phyloP scores from a whole-genome alignment of 1,284 basidiomycete species.

The Ganoderma boninense region DNA sequence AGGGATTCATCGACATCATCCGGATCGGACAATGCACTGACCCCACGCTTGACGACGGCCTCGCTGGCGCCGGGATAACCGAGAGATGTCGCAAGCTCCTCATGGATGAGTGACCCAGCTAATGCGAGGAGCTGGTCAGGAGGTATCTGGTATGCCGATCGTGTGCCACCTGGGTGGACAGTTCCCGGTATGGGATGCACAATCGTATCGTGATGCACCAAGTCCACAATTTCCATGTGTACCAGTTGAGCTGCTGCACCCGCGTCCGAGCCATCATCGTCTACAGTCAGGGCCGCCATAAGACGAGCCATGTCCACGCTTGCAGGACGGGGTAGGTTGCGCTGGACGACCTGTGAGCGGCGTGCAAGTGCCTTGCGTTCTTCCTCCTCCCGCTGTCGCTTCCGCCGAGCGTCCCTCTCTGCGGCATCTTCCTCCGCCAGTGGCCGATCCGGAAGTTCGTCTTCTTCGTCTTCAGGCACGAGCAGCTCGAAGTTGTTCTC shows the following conservation, averaged over 20 bases:
- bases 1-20: slow-evolving; percentile 64
- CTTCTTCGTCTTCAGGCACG: slow-evolving; percentile 86
- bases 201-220: slow-evolving; percentile 91
- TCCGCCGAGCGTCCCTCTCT: slow-evolving; percentile 86
- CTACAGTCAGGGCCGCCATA: slow-evolving; percentile 64
- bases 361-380: slow-evolving; percentile 82
- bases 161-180: slow-evolving; percentile 76
- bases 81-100: slow-evolving; percentile 81
- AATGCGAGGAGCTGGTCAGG: slow-evolving; percentile 79
- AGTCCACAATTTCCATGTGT: slow-evolving; percentile 79
- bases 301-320: slow-evolving; percentile 80
- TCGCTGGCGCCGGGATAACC: slow-evolving; percentile 88
- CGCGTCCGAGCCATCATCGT: slow-evolving; percentile 53
- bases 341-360: slow-evolving; percentile 85
- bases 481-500: slow-evolving; percentile 99
- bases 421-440: slow-evolving; percentile 88
- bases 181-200: slow-evolving; percentile 92
- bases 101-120: slow-evolving; percentile 80
- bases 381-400: slow-evolving; percentile 78
- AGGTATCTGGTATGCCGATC: slow-evolving; percentile 80
- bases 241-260: slow-evolving; percentile 71
- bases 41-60: slow-evolving; percentile 79
- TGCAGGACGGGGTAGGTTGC: slow-evolving; percentile 86
- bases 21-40: slow-evolving; percentile 67
- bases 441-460: slow-evolving; percentile 48